Conservation (phyloP, 108 stramenopile genomes). For the Discostella stelligeroides region DNA sequence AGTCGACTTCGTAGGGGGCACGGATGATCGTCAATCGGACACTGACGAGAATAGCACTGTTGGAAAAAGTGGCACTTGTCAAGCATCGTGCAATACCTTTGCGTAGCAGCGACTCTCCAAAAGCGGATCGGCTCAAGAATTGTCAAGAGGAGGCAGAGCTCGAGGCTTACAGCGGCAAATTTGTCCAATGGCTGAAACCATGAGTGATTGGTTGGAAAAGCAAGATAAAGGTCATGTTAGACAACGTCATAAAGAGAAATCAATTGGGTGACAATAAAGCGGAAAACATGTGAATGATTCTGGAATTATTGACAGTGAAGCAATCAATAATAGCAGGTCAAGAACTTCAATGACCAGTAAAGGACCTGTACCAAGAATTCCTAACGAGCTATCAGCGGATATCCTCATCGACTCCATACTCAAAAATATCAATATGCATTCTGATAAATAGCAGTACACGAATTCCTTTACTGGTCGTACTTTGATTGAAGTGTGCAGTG, state of each 20-base stretch:
- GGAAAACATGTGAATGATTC: not conserved
- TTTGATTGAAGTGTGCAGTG: constrained; percentile 1
- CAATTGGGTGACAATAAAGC: not conserved
- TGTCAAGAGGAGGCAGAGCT: not conserved
- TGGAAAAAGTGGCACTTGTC: constrained; percentile 8
- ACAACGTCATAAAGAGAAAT: not conserved
- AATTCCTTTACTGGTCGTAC: not conserved
- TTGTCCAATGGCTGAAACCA: constrained; percentile 1
- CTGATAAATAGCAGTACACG: not conserved
- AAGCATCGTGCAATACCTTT: not conserved
- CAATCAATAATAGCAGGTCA: not conserved
- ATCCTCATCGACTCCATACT: not conserved
- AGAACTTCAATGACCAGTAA: not conserved
- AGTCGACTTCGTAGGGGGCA: constrained; percentile 30
- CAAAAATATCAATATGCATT: too few relatives aligned
- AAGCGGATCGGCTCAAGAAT: not conserved
- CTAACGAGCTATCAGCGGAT: not conserved
- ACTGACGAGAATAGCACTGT: not conserved
- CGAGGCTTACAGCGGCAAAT: not conserved
- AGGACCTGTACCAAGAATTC: constrained; percentile 3
- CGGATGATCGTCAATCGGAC: constrained; percentile 28
- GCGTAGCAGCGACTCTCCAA: constrained; percentile 3
- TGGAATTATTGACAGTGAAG: not conserved
- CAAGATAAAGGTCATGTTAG: not conserved
- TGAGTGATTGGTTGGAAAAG: constrained; percentile 12